Conservation (phyloP, 2,329 filamentous ascomycete genomes). For the Akanthomyces uredinophilus region DNA sequence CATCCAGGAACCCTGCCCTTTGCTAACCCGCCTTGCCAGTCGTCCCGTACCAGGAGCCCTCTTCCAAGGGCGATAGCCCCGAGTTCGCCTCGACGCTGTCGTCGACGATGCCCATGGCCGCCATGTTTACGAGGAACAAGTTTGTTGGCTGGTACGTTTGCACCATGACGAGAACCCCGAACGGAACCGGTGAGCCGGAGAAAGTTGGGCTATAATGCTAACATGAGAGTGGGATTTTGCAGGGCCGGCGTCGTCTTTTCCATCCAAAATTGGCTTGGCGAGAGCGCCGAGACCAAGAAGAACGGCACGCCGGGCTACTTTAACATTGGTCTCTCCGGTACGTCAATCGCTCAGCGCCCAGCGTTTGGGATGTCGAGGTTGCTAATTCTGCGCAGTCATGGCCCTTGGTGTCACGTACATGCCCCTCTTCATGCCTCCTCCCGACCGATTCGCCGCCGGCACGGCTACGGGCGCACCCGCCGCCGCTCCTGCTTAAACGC, state of each 20-base stretch:
- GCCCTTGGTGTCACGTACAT: constrained; percentile 50
- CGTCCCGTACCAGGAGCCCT: constrained; percentile 80
- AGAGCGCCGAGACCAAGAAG: constrained; percentile 63
- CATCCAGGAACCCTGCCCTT: no score
- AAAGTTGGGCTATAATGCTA: constrained; percentile 8
- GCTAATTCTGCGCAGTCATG: constrained; percentile 40
- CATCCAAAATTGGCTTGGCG: constrained; percentile 71
- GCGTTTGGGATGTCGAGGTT: neutral
- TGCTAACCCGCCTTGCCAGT: constrained; percentile 44
- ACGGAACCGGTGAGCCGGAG: no score
- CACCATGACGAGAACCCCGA: no score
- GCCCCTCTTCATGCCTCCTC: constrained; percentile 45
- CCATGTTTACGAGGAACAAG: constrained; percentile 89
- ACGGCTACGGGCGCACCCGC: constrained; percentile 4
- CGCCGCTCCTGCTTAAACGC: neutral
- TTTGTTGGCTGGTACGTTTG: constrained; percentile 58
- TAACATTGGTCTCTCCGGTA: constrained; percentile 73
- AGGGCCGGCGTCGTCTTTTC: constrained; percentile 71
- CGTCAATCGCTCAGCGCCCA: constrained; percentile 27
- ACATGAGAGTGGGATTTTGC: neutral
- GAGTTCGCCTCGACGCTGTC: constrained; percentile 68
- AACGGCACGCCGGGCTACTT: constrained; percentile 65
- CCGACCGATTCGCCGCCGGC: constrained; percentile 17
- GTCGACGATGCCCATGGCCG: constrained; percentile 89
- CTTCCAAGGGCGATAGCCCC: constrained; percentile 54